These are phyloP conservation scores for Fraxinus nigra DNA, from an alignment of 305 asterid species.

Conservation along the genomic window DNA sequence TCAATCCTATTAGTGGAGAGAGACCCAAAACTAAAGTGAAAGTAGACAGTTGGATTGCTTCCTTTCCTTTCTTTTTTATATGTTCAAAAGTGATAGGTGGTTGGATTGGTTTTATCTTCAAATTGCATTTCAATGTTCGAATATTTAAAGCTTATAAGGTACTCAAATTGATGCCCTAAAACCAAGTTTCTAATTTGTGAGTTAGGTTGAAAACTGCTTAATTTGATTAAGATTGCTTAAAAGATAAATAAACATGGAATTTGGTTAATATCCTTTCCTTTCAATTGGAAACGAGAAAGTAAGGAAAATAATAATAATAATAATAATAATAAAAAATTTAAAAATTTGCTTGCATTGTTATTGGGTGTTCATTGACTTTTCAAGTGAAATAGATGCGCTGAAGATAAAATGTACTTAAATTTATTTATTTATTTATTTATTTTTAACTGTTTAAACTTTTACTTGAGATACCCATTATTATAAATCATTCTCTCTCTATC, in stretches of 20 bases:
- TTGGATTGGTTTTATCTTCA: conserved; percentile 32
- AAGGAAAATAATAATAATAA: not conserved
- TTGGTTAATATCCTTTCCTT: not conserved
- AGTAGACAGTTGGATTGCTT: conserved; percentile 21
- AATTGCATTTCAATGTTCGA: not conserved
- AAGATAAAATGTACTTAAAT: too few relatives aligned
- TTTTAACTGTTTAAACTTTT: not conserved
- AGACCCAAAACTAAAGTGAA: conserved; percentile 19
- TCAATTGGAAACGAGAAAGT: not conserved
- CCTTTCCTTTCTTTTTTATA: not conserved
- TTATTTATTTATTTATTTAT: too few relatives aligned
- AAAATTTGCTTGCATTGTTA: not conserved
- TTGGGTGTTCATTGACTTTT: not conserved
- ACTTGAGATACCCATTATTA: not conserved
- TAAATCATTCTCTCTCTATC: too few relatives aligned
- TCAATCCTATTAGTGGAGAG: not conserved
- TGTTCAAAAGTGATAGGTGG: conserved; percentile 35
- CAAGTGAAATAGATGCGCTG: not conserved
- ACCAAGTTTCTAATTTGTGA: not conserved
- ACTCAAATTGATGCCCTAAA: not conserved
- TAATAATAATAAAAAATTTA: too few relatives aligned
- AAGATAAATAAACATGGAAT: not conserved
- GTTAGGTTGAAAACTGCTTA: not conserved
- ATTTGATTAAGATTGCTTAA: not conserved
- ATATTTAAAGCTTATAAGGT: not conserved